Base-by-base conservation (phyloP, 208 protist genomes). In the Phytomonas francai region DNA sequence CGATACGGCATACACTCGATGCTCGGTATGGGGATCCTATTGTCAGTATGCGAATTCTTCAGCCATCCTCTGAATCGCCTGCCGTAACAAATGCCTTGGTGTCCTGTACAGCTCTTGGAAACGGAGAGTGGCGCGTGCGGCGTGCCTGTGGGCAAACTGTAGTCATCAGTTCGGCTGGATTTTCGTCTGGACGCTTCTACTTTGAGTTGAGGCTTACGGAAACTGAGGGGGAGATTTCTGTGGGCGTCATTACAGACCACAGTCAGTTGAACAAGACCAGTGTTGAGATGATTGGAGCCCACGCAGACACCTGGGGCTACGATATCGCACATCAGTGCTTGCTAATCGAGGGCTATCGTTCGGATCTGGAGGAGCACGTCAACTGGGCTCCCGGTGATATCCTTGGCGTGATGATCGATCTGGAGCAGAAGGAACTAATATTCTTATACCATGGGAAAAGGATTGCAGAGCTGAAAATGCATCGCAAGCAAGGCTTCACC, bases 331-430 rank as follows among this genome's bases (percentile, higher is more conserved):
- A 87, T 25, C 73, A 78, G 62, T 89, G 78, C 76, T 75, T 84
- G 33, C 71, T 84, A 54, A 79, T 93, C 77, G 63, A 84, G 51
- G 89, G 86, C 28, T 73, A 81, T 67, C 78, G 83, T 14, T 66
- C 81, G 32, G 89, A 95, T 45, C 88, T 88, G 65, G 63, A 72
- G 57, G 64, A 78, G 14, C 84, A 87, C 28, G 70, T 70, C 4
- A 85, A 83, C 70, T 96, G 88, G 90, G 92, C 91, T 66, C 39
- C 68, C 0, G 77, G 89, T 61, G 93, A 97, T 70, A 80, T 92
- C 58, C 73, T 96, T 58, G 93, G 93, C 14, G 71, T 95, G 33
- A 34, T 94, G 36, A 64, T 96, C 3, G 93, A 97, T 72, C 66
- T 96, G 27, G 71, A 81, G 31, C 70, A 73, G 14, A 80, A 81